Base-by-base conservation (phyloP, 1,284 basidiomycete genomes). In the Tilletia horrida region DNA sequence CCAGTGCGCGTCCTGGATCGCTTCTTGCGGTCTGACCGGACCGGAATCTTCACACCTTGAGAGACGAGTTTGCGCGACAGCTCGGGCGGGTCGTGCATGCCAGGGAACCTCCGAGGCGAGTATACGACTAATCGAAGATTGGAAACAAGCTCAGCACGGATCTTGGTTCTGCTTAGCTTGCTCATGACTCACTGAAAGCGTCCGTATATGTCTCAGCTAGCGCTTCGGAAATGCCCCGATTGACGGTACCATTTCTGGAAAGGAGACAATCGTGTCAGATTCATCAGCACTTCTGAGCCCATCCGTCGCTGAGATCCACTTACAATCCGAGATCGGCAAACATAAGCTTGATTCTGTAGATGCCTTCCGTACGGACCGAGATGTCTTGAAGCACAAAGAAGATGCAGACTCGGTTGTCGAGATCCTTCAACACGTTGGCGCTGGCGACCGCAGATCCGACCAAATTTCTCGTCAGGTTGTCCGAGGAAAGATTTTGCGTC, bases 331-430 rank as follows among this genome's bases (percentile, higher is more conserved):
- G 70, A 45, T 74, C 72, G 61, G 77, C 74, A 67, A 79, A 75
- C 67, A 73, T 70, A 50, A 79, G 67, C 67, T 75, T 75, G 67
- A 79, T 73, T 25, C 77, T 70, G 62, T 79, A 79, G 13, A 74
- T 68, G 8, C 77, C 77, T 50, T 79, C 77, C 14, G 73, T 77
- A 2, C 77, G 65, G 1, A 79, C 77, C 21, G 69, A 71, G 63
- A 79, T 73, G 55, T 79, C 77, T 63, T 79, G 77, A 50, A 79
- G 73, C 31, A 77, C 76, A 57, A 79, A 79, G 44, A 79, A 79
- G 61, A 73, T 79, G 65, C 75, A 71, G 64, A 71, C 72, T 61
- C 73, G 67, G 65, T 77, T 76, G 25, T 74, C 67, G 45, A 76
- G 74, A 65, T 79, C 76, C 63, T 73, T 72, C 45, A 77, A 68